phyloP scores from a whole-genome alignment of 129 eudicot species.

The Lonicera japonica region DNA sequence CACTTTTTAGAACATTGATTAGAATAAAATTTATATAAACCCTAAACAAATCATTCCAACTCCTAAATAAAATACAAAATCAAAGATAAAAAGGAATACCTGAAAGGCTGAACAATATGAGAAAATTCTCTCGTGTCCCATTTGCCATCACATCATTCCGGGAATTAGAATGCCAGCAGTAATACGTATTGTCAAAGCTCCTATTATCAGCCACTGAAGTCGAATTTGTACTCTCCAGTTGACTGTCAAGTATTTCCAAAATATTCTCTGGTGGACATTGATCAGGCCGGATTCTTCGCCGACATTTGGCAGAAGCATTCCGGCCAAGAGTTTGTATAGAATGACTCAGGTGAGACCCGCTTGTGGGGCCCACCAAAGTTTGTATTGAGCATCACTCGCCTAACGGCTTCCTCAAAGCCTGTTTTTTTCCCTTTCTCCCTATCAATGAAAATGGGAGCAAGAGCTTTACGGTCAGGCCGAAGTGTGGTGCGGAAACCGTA shows the following conservation, averaged over 20 bases:
- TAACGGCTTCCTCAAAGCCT: constrained; percentile 80
- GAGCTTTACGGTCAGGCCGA: constrained; percentile 79
- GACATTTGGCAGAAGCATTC: constrained; percentile 85
- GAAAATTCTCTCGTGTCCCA: constrained; percentile 12
- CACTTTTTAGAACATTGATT: neutral
- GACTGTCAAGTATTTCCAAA: constrained; percentile 50
- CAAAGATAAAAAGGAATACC: constrained; percentile 9
- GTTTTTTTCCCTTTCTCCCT: constrained; percentile 53
- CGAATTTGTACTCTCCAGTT: constrained; percentile 37
- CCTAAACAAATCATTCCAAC: neutral
- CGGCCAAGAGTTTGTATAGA: constrained; percentile 99
- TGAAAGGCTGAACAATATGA: constrained; percentile 15
- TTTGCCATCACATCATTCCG: constrained; percentile 20
- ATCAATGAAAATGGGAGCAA: constrained; percentile 74
- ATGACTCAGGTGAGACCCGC: constrained; percentile 72
- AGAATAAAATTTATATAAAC: neutral
- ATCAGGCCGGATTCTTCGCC: constrained; percentile 51
- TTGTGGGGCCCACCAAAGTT: constrained; percentile 87
- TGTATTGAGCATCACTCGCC: constrained; percentile 64
- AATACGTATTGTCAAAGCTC: constrained; percentile 7
- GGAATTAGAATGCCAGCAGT: constrained; percentile 6
- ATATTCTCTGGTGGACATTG: constrained; percentile 72
- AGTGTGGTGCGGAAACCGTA: constrained; percentile 86
- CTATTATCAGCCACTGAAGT: constrained; percentile 37
- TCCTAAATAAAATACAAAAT: neutral